These are phyloP conservation scores for Paramecium biaurelia DNA, from an alignment of 73 alveolate genomes.

Conservation along the genomic window DNA sequence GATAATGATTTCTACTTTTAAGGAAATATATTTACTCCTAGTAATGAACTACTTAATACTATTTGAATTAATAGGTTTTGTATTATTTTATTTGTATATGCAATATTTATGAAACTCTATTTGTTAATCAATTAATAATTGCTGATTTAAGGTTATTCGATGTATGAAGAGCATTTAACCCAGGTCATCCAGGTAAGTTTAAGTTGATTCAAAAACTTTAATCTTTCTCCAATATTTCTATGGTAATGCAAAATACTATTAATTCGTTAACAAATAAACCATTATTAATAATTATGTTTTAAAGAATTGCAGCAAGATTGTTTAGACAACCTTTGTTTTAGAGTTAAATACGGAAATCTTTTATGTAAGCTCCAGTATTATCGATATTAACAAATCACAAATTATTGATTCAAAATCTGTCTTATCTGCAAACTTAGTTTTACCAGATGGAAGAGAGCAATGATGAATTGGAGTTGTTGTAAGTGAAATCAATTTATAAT, in stretches of 20 bases:
- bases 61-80: not conserved
- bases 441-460: not conserved
- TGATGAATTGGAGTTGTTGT: not conserved
- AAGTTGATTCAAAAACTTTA: no score
- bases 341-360: not conserved
- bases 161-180: not conserved
- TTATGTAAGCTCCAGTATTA: not conserved
- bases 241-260: not conserved
- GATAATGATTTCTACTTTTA: not conserved
- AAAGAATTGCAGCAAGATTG: not conserved
- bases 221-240: not conserved
- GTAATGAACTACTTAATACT: not conserved
- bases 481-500: not conserved
- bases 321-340: not conserved
- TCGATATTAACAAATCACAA: not conserved
- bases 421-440: not conserved
- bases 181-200: not conserved
- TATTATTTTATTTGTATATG: not conserved
- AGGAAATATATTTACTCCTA: not conserved
- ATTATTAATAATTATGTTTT: conserved; percentile 10
- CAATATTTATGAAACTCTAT: no score
- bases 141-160: not conserved
- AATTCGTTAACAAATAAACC: not conserved
- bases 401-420: not conserved
- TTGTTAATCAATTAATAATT: no score